These are phyloP conservation scores for Talaromyces sp. DNA, from an alignment of 2,329 filamentous ascomycete species.

Conservation along the genomic window DNA sequence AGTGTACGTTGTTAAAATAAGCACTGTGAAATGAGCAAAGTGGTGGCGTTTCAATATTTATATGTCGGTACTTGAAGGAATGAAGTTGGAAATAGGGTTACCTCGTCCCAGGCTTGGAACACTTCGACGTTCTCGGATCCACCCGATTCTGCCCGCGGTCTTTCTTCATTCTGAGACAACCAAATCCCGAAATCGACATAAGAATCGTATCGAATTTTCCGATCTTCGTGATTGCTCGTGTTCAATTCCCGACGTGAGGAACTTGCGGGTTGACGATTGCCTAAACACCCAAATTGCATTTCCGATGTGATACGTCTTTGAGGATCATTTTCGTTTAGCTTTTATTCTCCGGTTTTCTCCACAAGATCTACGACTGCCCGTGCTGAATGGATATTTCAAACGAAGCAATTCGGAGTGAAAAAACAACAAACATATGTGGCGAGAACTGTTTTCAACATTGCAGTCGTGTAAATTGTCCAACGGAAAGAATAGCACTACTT, in stretches of 20 bases:
- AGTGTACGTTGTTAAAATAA: not conserved
- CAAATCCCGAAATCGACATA: not conserved
- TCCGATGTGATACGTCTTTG: constrained; percentile 1
- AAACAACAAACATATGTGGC: not conserved
- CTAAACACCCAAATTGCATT: not conserved
- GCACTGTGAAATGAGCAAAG: not conserved
- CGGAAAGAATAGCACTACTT: too few relatives aligned
- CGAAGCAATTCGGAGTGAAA: not conserved
- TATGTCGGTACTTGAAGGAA: not conserved
- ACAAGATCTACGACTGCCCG: not conserved
- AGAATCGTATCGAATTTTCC: not conserved
- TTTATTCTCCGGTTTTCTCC: not conserved
- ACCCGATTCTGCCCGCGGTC: constrained; percentile 15
- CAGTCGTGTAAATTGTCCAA: not conserved
- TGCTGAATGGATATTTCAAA: not conserved
- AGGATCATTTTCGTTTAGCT: not conserved
- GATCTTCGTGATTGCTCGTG: not conserved
- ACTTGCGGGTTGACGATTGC: not conserved
- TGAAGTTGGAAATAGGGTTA: constrained; percentile 1
- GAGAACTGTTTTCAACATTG: not conserved
- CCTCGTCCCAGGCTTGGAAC: not conserved
- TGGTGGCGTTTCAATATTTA: not conserved
- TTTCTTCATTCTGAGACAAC: not conserved
- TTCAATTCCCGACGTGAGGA: not conserved
- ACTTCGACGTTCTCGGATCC: not conserved